A percentile compares a stretch with the other conserved stretches of the same genome.
These are phyloP conservation scores for Termitomyces sp. DNA, from an alignment of 768 basidiomycete genomes.

Conservation along the genomic window DNA sequence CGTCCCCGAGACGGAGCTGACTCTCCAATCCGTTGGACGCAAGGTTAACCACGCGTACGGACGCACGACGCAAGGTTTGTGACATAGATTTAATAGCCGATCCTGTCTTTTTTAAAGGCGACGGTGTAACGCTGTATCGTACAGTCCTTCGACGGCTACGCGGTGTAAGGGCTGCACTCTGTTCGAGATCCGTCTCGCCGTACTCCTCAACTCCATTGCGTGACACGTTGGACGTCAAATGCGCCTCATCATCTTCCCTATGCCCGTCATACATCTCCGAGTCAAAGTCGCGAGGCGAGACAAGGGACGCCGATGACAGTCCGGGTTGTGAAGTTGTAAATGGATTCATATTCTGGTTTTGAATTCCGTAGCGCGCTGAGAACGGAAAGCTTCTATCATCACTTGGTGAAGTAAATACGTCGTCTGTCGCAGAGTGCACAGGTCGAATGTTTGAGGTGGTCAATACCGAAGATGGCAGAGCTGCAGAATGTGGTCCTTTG, in stretches of 20 bases:
- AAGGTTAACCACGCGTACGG: constrained; percentile 79
- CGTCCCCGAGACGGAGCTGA: constrained; percentile 52
- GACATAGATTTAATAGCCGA: constrained; percentile 55
- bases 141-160: constrained; percentile 35
- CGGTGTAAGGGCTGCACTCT: constrained; percentile 34
- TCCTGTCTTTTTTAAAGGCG: constrained; percentile 58
- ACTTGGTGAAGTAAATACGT: constrained; percentile 44
- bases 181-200: constrained; percentile 44
- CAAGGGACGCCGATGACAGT: constrained; percentile 50
- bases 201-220: constrained; percentile 24
- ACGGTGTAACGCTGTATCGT: constrained; percentile 50
- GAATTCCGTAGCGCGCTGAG: constrained; percentile 28
- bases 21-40: constrained; percentile 56
- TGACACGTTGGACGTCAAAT: constrained; percentile 51
- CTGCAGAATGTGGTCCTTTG: constrained; percentile 18
- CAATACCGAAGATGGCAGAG: constrained; percentile 12
- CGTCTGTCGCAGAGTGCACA: constrained; percentile 27
- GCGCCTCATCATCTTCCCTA: constrained; percentile 55
- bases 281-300: constrained; percentile 28
- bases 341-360: constrained; percentile 24
- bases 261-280: constrained; percentile 31
- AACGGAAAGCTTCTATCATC: constrained; percentile 31
- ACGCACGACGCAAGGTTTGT: constrained; percentile 55
- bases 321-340: constrained; percentile 41
- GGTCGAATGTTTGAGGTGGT: constrained; percentile 14